These are phyloP conservation scores for Striga hermonthica DNA, from an alignment of 305 asterid genomes.

Conservation along the genomic window DNA sequence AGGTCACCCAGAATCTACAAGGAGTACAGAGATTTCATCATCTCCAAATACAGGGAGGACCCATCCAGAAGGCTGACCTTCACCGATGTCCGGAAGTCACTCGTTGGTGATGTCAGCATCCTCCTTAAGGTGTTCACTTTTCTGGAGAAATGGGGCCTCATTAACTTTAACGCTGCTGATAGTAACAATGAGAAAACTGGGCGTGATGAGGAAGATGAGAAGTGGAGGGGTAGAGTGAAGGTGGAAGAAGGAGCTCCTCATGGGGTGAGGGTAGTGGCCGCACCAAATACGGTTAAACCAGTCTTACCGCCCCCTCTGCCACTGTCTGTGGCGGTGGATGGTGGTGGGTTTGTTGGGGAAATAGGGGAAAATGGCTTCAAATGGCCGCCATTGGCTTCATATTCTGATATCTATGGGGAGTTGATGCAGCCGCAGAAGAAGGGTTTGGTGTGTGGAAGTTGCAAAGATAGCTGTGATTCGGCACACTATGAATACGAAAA, in stretches of 20 bases:
- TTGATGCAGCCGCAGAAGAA: constrained; percentile 50
- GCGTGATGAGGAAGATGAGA: constrained; percentile 49
- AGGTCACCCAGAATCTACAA: constrained; percentile 75
- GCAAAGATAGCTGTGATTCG: constrained; percentile 59
- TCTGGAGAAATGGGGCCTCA: constrained; percentile 88
- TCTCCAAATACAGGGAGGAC: constrained; percentile 71
- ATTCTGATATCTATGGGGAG: constrained; percentile 70
- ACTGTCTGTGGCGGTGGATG: constrained; percentile 37
- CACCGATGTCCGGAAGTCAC: constrained; percentile 78
- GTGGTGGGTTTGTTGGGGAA: constrained; percentile 46
- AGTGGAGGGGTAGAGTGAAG: constrained; percentile 63
- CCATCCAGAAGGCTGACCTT: constrained; percentile 60
- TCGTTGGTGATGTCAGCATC: constrained; percentile 73
- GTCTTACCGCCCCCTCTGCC: constrained; percentile 50
- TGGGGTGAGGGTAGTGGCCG: constrained; percentile 88
- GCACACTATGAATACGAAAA: constrained; percentile 46
- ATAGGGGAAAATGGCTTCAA: constrained; percentile 52
- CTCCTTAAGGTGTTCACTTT: constrained; percentile 79
- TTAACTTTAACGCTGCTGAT: constrained; percentile 57
- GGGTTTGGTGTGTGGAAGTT: constrained; percentile 52
- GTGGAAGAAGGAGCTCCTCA: constrained; percentile 91
- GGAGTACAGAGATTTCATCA: constrained; percentile 81
- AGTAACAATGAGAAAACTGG: constrained; percentile 25
- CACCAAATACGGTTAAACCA: constrained; percentile 76
- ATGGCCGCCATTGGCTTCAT: constrained; percentile 75